Evolutionary conservation across 2,329 filamentous ascomycete species (phyloP), one percentile per base, ranked within the genome.

Genomic region (Onygenales sp.): DNA sequence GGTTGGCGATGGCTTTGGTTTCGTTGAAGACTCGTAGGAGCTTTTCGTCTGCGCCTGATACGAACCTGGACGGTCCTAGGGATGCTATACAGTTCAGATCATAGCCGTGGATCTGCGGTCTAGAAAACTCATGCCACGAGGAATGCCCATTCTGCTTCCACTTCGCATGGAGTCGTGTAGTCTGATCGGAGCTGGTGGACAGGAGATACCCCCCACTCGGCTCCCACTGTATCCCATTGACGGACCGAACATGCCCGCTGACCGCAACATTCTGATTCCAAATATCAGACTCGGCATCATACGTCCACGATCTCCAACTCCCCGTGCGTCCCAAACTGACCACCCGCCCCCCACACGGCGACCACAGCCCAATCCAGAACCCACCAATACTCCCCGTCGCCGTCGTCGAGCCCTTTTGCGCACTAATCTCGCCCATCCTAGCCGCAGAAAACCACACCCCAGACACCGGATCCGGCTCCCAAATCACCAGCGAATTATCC

Each of bases 31-130:
- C 92, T 27, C 93, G 86, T 67, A 98, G 81, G n/a, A 98, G 81
- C 71, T 98, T 98, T 74, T 98, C 93, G 60, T 98, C 93, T 2
- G 93, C 93, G 6, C 93, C 93, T 2, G 91, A 95, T 21, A 97
- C 86, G 65, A 98, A 98, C 60, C 85, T 86, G 6, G 82, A 78
- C 6, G 80, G 70, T 6, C 82, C 84, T 4, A 96, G 76, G 0
- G 84, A 80, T 63, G 90, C 87, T 58, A 97, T 84, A 68, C 93
- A 97, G 74, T 97, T 98, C 52, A 98, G 79, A 67, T 98, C 92
- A 68, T 98, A 98, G 39, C 93, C 93, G 67, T 98, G 93, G 59
- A 98, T 98, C 67, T 98, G 93, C 3, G 93, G 93, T 49, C 93
- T 79, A 1, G 91, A 86, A 75, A 97, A 90, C 68, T 98, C 93